These are phyloP conservation scores for Suhomyces taliae DNA, from an alignment of 1,139 yeast genomes.

Conservation along the genomic window DNA sequence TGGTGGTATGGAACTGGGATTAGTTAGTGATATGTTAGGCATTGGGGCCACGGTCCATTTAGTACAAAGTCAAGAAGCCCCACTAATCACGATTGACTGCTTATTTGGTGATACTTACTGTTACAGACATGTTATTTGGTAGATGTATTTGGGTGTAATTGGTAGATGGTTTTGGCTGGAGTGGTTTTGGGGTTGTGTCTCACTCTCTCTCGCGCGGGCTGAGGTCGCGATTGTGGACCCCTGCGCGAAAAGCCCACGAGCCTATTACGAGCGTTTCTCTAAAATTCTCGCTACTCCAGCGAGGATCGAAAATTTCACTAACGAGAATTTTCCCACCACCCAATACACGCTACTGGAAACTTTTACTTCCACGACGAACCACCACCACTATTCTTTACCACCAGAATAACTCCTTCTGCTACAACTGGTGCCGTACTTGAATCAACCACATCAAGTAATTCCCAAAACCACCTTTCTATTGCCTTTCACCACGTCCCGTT, in stretches of 20 bases:
- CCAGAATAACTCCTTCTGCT: no score
- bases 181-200: neutral
- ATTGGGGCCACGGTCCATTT: no score
- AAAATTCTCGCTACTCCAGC: neutral
- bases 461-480: no score
- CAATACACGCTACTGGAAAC: no score
- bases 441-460: no score
- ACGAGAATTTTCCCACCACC: neutral
- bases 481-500: neutral
- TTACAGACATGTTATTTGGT: slow-evolving; percentile 16
- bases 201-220: neutral
- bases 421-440: no score
- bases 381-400: neutral
- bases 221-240: no score
- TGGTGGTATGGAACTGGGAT: slow-evolving; percentile 20
- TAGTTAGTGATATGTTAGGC: neutral
- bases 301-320: neutral
- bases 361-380: neutral
- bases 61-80: no score
- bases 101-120: slow-evolving; percentile 13
- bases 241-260: neutral
- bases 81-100: no score
- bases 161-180: no score
- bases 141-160: no score
- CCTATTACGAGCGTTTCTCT: neutral